Evolutionary conservation across 1,139 yeast genomes (phyloP).

Genomic region (Yamadazyma triangularis): DNA sequence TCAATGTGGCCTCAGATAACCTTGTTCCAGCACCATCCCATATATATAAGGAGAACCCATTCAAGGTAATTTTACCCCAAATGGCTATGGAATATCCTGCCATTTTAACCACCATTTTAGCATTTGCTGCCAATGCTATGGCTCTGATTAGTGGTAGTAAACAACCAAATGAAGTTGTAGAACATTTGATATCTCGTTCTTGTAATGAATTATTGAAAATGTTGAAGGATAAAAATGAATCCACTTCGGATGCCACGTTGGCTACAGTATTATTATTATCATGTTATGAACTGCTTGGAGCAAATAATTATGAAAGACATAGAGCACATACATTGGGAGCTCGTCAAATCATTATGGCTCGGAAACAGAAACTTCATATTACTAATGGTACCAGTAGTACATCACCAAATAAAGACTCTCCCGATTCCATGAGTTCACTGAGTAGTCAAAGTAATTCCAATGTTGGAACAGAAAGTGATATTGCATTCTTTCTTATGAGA

Average conservation of each 20-base stretch:
- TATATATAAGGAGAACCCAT: conserved; percentile 61
- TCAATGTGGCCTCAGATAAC: conserved; percentile 55
- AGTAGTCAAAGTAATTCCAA: conserved; percentile 3
- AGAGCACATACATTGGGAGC: conserved; percentile 69
- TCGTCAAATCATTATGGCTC: conserved; percentile 57
- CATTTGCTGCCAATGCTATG: conserved; percentile 60
- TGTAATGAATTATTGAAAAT: conserved; percentile 52
- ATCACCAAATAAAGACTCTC: conserved; percentile 7
- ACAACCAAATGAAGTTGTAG: conserved; percentile 42
- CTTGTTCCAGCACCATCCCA: conserved; percentile 67
- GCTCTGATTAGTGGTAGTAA: conserved; percentile 27
- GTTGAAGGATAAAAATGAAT: conserved; percentile 47
- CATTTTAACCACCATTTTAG: conserved; percentile 56
- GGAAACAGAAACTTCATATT: conserved; percentile 22
- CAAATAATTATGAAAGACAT: conserved; percentile 50
- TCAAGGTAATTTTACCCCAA: conserved; percentile 58
- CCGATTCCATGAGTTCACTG: conserved; percentile 8
- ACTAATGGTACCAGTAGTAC: conserved; percentile 1
- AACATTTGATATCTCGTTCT: conserved; percentile 51
- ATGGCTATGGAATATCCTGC: conserved; percentile 64
- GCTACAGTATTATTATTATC: conserved; percentile 60
- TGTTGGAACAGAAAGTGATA: conserved; percentile 29
- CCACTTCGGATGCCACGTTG: conserved; percentile 62
- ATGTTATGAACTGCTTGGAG: conserved; percentile 57
- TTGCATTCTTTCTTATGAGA: conserved; percentile 58